phyloP scores from a whole-genome alignment of 345 rosid genomes.

The Citrus mangshanensis region DNA sequence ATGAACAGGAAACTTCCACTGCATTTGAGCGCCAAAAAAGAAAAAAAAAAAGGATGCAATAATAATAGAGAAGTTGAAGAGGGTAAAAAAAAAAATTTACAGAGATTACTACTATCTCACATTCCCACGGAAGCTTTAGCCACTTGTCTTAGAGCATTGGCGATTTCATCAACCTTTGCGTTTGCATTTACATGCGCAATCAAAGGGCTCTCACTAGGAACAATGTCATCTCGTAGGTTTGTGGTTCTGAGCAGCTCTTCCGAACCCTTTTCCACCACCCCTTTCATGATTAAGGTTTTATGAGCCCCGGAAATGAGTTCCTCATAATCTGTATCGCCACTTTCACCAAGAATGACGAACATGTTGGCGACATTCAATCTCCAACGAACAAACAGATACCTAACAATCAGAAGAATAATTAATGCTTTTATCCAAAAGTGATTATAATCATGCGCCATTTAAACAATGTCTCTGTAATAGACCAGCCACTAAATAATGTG shows the following conservation, averaged over 20 bases:
- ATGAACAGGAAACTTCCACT: background rate
- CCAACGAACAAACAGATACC: conserved; percentile 96
- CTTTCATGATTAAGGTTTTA: conserved; percentile 67
- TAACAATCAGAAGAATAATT: conserved; percentile 8
- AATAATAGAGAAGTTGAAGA: background rate
- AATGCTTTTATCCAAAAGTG: background rate
- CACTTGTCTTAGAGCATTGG: conserved; percentile 48
- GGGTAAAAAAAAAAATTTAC: background rate
- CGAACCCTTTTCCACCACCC: conserved; percentile 52
- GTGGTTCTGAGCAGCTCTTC: conserved; percentile 59
- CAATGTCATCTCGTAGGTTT: conserved; percentile 64
- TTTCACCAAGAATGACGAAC: conserved; percentile 82
- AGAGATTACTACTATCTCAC: conserved; percentile 4
- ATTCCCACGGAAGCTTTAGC: conserved; percentile 37
- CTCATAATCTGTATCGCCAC: conserved; percentile 84
- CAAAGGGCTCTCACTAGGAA: conserved; percentile 66
- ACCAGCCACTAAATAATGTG: no score
- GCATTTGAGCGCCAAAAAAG: background rate
- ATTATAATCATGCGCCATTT: background rate
- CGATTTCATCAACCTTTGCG: conserved; percentile 50
- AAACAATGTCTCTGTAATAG: background rate
- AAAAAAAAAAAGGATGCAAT: background rate
- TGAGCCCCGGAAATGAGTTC: conserved; percentile 84
- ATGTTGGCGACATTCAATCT: conserved; percentile 79
- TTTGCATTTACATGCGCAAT: conserved; percentile 41